Evolutionary conservation across 2,329 filamentous ascomycete genomes (phyloP), one percentile per base, ranked within the genome.

Genomic region (Onygenales sp.): DNA sequence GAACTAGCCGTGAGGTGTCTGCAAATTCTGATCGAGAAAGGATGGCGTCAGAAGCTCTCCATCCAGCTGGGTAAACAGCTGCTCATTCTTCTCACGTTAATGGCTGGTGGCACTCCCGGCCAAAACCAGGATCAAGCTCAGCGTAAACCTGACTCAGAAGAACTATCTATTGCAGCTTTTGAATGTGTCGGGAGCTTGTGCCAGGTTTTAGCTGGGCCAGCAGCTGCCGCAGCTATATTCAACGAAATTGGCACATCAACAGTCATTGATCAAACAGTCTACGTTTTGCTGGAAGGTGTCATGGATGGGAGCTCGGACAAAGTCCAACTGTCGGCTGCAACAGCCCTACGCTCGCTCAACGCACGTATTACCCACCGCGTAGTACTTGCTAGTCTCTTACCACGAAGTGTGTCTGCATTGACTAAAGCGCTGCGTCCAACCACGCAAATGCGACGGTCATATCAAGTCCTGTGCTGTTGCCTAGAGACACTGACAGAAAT

Each of bases 301-400:
- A 76, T 76, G 0, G 79, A 85, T 48, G 83, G 83, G 2, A 72
- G 74, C 9, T 86, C 85, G 0, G 72, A 81, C 39, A 75, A 79
- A n/a, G 79, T 92, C 17, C 90, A 92, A 63, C 66, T 85, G 5
- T 80, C 86, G 58, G 87, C 89, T 5, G 73, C 89, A 3, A 69
- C 74, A 10, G 82, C 86, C 6, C 66, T 96, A 2, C 72, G 80
- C 50, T 73, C 80, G 0, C 72, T 93, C 7, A 81, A 83, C 58
- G 63, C 68, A 6, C 80, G 82, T 21, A 77, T 95, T 43, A 82
- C 79, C 51, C 86, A 93, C 61, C 80, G 79, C 46, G 79, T 86
- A n/a, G 82, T 87, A 2, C 74, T 95, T 53, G 88, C 89, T 8
- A 91, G 82, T 57, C 93, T 98, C 63, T 76, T 97, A 43, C 93